A percentile compares a stretch with the other conserved stretches of the same genome.
Evolutionary conservation across 2,329 filamentous ascomycete genomes (phyloP).

Genomic region (Neonectria neomacrospora): DNA sequence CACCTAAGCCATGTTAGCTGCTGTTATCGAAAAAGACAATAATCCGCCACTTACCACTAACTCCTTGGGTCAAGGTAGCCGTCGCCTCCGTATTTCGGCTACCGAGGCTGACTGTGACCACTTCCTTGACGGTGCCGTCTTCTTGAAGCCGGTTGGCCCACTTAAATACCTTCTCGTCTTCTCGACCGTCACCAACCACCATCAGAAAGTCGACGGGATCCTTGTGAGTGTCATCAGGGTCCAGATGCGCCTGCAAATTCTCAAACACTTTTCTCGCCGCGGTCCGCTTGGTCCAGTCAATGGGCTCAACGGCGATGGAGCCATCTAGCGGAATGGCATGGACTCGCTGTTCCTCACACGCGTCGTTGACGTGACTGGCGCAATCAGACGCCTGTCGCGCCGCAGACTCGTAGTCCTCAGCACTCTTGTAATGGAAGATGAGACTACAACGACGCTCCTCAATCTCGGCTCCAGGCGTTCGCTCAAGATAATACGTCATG

Average conservation of each 20-base stretch:
- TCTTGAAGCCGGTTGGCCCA: slow-evolving; percentile 86
- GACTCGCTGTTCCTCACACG: slow-evolving; percentile 84
- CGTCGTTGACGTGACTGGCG: slow-evolving; percentile 94
- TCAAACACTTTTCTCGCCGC: slow-evolving; percentile 81
- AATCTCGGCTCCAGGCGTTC: slow-evolving; percentile 86
- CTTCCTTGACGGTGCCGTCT: slow-evolving; percentile 69
- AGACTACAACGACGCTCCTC: slow-evolving; percentile 93
- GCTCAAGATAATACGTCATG: slow-evolving; percentile 88
- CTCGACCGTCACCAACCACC: slow-evolving; percentile 89
- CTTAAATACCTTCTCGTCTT: slow-evolving; percentile 92
- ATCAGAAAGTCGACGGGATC: slow-evolving; percentile 83
- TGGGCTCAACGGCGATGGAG: slow-evolving; percentile 84
- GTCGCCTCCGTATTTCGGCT: slow-evolving; percentile 88
- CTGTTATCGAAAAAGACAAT: neutral
- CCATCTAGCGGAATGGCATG: slow-evolving; percentile 85
- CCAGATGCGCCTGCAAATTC: slow-evolving; percentile 58
- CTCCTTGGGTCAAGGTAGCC: slow-evolving; percentile 87
- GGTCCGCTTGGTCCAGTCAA: slow-evolving; percentile 88
- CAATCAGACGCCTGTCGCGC: slow-evolving; percentile 87
- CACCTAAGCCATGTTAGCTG: slow-evolving; percentile 45
- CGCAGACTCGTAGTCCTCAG: slow-evolving; percentile 80
- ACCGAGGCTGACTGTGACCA: slow-evolving; percentile 87
- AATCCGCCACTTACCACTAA: slow-evolving; percentile 75
- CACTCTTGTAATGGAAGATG: slow-evolving; percentile 88
- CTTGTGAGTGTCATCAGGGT: slow-evolving; percentile 44